Evolutionary conservation across 805 yeast genomes (phyloP).

Genomic region (Zygosaccharomyces kombuchaensis): DNA sequence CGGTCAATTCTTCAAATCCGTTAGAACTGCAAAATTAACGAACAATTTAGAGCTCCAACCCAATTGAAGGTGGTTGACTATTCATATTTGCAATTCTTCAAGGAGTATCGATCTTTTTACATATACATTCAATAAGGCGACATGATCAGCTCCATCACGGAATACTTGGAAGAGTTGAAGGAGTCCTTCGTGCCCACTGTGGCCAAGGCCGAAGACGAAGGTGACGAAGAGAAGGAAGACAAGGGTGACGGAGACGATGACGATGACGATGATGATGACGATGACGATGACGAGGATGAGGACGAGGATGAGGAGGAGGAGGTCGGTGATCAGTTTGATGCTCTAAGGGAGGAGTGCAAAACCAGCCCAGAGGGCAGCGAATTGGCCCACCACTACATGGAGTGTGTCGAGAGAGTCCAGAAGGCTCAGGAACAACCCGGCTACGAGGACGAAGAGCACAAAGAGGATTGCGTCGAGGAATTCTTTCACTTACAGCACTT

Average conservation of each 20-base stretch:
- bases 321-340: slow-evolving; percentile 61
- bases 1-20: slow-evolving; percentile 2
- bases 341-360: slow-evolving; percentile 63
- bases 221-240: slow-evolving; percentile 20
- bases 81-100: not conserved
- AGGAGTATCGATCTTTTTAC: not conserved
- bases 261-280: slow-evolving; percentile 36
- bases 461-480: slow-evolving; percentile 98
- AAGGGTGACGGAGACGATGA: slow-evolving; percentile 34
- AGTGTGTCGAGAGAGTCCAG: slow-evolving; percentile 93
- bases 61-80: not conserved
- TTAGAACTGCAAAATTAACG: not conserved
- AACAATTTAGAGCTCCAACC: not conserved
- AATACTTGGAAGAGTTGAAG: slow-evolving; percentile 58
- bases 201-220: slow-evolving; percentile 69
- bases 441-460: slow-evolving; percentile 72
- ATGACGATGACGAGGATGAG: slow-evolving; percentile 54
- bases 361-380: slow-evolving; percentile 64
- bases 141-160: slow-evolving; percentile 38
- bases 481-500: slow-evolving; percentile 96
- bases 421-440: slow-evolving; percentile 79
- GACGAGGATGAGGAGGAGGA: slow-evolving; percentile 71
- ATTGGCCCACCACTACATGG: slow-evolving; percentile 83
- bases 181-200: slow-evolving; percentile 74
- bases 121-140: slow-evolving; percentile 16